Percentiles rank a stretch among this genome's conserved stretches.
These are phyloP conservation scores for Funneliformis caledonium DNA, from an alignment of 371 early-diverging fungal genomes.

Conservation along the genomic window DNA sequence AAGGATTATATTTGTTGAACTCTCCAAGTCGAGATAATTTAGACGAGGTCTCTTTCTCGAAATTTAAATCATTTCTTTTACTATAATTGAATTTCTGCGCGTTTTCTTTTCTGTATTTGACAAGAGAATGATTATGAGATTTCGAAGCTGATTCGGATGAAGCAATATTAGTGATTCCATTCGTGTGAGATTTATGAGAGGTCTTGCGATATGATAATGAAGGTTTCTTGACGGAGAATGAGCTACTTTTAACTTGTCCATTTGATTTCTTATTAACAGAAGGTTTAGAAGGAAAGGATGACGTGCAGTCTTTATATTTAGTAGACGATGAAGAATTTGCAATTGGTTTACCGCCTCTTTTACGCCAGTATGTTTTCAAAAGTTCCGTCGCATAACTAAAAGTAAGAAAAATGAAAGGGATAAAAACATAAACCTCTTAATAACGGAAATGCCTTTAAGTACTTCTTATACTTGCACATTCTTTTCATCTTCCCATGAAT, in stretches of 20 bases:
- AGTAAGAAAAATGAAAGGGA: neutral
- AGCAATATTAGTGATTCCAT: neutral
- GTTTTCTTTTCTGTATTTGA: neutral
- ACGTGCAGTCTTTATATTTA: neutral
- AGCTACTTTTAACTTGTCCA: neutral
- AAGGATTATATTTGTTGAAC: neutral
- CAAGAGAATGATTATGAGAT: neutral
- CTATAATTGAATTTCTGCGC: neutral
- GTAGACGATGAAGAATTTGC: neutral
- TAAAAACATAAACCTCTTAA: neutral
- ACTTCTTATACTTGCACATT: slow-evolving; percentile 45
- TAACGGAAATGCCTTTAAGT: neutral
- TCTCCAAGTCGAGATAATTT: neutral
- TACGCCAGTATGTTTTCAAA: slow-evolving; percentile 36
- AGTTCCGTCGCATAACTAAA: slow-evolving; percentile 28
- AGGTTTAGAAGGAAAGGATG: neutral
- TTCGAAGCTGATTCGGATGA: neutral
- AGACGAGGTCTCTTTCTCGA: neutral
- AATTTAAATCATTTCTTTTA: too few species aligned
- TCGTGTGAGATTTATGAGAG: neutral
- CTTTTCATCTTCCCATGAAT: slow-evolving; percentile 52
- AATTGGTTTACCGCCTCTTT: neutral
- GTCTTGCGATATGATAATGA: neutral
- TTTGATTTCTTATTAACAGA: neutral
- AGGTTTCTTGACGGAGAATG: neutral